Percentiles rank a stretch among this genome's conserved stretches.
phyloP scores from a whole-genome alignment of 148 eudicot genomes.

The Chenopodium quinoa region DNA sequence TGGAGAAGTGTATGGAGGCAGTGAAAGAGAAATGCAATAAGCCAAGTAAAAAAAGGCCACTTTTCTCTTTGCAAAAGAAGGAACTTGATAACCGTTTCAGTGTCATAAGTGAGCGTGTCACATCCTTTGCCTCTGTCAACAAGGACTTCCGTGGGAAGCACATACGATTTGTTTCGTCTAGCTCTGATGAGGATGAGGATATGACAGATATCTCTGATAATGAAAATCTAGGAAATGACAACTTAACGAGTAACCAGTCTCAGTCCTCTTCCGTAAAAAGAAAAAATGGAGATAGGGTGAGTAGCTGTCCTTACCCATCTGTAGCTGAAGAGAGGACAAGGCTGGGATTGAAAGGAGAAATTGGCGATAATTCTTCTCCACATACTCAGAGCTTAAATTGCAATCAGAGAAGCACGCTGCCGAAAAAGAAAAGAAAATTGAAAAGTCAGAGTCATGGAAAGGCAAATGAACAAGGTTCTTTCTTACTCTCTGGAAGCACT shows the following conservation, averaged over 20 bases:
- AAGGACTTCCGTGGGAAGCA: slow-evolving; percentile 58
- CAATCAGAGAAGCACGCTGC: slow-evolving; percentile 13
- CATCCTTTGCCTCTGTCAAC: slow-evolving; percentile 52
- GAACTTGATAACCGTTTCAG: slow-evolving; percentile 71
- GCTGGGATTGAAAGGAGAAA: slow-evolving; percentile 64
- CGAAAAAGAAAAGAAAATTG: slow-evolving; percentile 45
- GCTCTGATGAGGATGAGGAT: slow-evolving; percentile 56
- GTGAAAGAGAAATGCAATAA: slow-evolving; percentile 29
- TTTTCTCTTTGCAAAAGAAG: slow-evolving; percentile 58
- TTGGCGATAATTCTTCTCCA: slow-evolving; percentile 17
- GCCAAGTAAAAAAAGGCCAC: slow-evolving; percentile 47
- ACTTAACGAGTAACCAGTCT: slow-evolving; percentile 23
- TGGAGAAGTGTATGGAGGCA: slow-evolving; percentile 36
- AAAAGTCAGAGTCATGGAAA: slow-evolving; percentile 30
- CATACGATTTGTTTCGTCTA: slow-evolving; percentile 52
- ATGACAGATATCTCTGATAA: slow-evolving; percentile 31
- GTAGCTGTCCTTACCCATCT: slow-evolving; percentile 89
- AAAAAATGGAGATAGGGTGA: slow-evolving; percentile 42
- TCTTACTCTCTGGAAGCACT: background rate
- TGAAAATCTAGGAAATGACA: slow-evolving; percentile 31
- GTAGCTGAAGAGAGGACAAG: slow-evolving; percentile 76
- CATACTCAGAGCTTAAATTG: slow-evolving; percentile 19
- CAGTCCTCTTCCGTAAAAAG: slow-evolving; percentile 35
- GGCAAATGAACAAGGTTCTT: slow-evolving; percentile 15
- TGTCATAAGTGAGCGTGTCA: slow-evolving; percentile 50